phyloP scores from a whole-genome alignment of 441 rosid genomes.

The Sinapis alba region DNA sequence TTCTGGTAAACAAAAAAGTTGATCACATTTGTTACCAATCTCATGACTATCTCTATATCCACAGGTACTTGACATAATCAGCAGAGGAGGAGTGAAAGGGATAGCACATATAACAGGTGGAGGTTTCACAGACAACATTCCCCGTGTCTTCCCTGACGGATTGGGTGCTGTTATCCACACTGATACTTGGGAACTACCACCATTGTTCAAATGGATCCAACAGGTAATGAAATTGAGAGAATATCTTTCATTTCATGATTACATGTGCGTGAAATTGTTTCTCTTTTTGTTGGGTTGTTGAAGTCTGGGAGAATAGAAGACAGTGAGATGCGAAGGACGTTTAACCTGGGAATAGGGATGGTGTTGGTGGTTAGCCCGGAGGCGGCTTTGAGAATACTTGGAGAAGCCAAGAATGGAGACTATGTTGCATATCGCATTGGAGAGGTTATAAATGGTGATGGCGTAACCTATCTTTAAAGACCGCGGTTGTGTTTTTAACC shows the following conservation, averaged over 20 bases:
- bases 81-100: constrained; percentile 88
- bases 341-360: constrained; percentile 95
- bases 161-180: constrained; percentile 71
- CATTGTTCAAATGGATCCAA: constrained; percentile 86
- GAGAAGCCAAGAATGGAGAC: constrained; percentile 45
- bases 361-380: constrained; percentile 69
- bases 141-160: constrained; percentile 80
- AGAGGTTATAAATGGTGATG: constrained; percentile 67
- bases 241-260: background rate
- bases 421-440: constrained; percentile 65
- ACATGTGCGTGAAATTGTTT: background rate
- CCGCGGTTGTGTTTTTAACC: background rate
- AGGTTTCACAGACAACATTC: constrained; percentile 90
- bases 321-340: constrained; percentile 87
- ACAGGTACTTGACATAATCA: constrained; percentile 78
- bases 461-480: constrained; percentile 60
- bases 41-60: constrained; percentile 28
- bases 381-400: constrained; percentile 60
- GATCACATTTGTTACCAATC: constrained; percentile 3
- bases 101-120: constrained; percentile 95
- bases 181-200: constrained; percentile 74
- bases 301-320: constrained; percentile 80
- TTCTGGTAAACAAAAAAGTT: constrained; percentile 39
- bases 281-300: background rate
- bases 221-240: constrained; percentile 47